phyloP scores from a whole-genome alignment of 2,329 filamentous ascomycete species.

The Cryphonectria parasitica region DNA sequence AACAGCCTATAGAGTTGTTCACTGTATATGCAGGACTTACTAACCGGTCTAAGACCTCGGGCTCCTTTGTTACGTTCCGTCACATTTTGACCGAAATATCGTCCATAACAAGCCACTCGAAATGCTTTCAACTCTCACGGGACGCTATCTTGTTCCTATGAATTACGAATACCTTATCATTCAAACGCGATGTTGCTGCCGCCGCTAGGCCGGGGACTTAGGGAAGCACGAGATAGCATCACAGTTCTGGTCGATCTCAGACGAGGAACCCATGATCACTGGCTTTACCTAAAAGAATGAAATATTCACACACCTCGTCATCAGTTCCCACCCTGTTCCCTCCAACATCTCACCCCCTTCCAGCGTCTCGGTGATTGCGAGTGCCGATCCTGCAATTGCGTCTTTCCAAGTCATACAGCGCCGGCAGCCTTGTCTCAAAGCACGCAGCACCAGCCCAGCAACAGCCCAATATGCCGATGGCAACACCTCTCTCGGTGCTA shows the following conservation, averaged over 20 bases:
- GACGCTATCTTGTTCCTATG: background rate
- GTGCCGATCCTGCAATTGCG: conserved; percentile 17
- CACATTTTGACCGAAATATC: background rate
- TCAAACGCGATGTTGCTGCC: background rate
- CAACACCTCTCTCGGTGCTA: background rate
- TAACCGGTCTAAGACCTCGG: background rate
- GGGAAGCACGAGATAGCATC: background rate
- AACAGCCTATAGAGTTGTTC: background rate
- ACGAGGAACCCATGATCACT: background rate
- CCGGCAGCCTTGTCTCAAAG: background rate
- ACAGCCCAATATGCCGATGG: conserved; percentile 20
- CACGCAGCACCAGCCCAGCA: background rate
- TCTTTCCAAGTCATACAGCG: background rate
- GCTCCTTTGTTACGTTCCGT: background rate
- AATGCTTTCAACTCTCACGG: background rate
- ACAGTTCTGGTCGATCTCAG: background rate
- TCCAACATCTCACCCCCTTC: conserved; percentile 3
- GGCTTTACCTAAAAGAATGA: conserved; percentile 14
- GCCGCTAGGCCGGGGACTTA: conserved; percentile 25
- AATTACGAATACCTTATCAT: background rate
- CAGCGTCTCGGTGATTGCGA: conserved; percentile 16
- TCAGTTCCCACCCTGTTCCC: background rate
- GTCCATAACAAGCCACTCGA: background rate
- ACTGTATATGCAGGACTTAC: background rate
- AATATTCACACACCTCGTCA: conserved; percentile 9